A percentile compares a stretch with the other conserved stretches of the same genome.
Conservation (phyloP, 164 flowering plant genomes). For the Amborella trichopoda region DNA sequence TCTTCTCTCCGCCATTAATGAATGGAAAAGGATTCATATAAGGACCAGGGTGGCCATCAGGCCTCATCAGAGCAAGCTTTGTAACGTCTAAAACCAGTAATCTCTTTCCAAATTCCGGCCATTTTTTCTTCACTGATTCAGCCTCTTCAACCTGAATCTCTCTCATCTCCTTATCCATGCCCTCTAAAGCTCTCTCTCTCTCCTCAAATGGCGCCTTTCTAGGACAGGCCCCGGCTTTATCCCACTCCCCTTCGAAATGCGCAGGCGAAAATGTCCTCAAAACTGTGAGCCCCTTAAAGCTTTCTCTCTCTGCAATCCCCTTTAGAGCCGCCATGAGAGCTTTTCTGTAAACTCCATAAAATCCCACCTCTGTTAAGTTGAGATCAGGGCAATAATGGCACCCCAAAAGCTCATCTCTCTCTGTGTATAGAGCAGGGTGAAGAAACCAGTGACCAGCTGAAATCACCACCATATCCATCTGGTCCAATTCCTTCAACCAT, state of each 20-base stretch:
- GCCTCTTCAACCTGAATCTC: constrained; percentile 44
- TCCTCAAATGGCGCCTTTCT: constrained; percentile 48
- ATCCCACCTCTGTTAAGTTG: constrained; percentile 70
- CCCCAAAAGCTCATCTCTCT: constrained; percentile 45
- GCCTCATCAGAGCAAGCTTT: constrained; percentile 53
- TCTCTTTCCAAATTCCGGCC: constrained; percentile 15
- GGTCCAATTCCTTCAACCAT: constrained; percentile 59
- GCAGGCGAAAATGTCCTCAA: constrained; percentile 77
- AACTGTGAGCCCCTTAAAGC: constrained; percentile 25
- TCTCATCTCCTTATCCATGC: constrained; percentile 74
- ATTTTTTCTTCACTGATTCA: constrained; percentile 19
- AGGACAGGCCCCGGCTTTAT: constrained; percentile 69
- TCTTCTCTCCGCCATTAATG: constrained; percentile 58
- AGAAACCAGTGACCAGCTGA: constrained; percentile 93
- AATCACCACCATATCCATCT: constrained; percentile 51
- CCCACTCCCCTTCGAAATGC: constrained; percentile 97
- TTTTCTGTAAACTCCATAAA: constrained; percentile 57
- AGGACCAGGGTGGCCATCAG: constrained; percentile 96
- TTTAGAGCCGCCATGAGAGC: constrained; percentile 48
- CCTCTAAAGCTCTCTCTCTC: constrained; percentile 42
- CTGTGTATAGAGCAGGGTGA: constrained; percentile 64
- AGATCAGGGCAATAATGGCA: constrained; percentile 63
- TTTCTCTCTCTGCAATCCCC: constrained; percentile 14
- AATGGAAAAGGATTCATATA: constrained; percentile 49
- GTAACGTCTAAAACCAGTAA: constrained; percentile 66